These are phyloP conservation scores for Citrus unshiu DNA, from an alignment of 345 rosid species.

Conservation along the genomic window DNA sequence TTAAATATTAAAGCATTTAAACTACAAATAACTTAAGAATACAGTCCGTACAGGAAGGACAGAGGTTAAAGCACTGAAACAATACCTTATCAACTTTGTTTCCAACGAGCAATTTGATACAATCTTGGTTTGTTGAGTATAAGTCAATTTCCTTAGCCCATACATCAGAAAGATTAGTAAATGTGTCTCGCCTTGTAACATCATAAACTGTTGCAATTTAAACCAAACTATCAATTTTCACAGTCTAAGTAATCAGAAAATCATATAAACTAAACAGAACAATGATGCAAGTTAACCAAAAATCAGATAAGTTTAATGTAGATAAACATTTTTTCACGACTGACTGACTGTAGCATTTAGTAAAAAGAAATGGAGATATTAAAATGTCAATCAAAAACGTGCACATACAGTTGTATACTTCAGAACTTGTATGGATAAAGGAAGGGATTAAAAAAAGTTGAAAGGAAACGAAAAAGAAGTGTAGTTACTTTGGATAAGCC, in stretches of 20 bases:
- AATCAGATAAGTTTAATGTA: background rate
- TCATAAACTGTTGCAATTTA: slow-evolving; percentile 57
- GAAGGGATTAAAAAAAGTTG: background rate
- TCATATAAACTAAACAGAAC: background rate
- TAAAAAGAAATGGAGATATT: background rate
- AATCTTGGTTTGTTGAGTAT: slow-evolving; percentile 89
- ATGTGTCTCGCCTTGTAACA: slow-evolving; percentile 86
- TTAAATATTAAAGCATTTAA: background rate
- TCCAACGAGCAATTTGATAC: slow-evolving; percentile 97
- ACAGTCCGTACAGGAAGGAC: background rate
- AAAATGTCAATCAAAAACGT: background rate
- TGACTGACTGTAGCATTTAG: background rate
- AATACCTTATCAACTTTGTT: slow-evolving; percentile 91
- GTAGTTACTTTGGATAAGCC: background rate
- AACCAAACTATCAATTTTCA: background rate
- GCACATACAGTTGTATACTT: background rate
- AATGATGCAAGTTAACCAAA: background rate
- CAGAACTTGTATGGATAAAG: background rate
- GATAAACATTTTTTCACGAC: background rate
- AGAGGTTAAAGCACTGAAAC: background rate
- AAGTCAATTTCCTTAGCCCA: slow-evolving; percentile 96
- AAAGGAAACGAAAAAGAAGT: background rate
- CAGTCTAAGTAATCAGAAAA: background rate
- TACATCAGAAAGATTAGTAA: slow-evolving; percentile 82
- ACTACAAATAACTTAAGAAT: background rate